Conservation (phyloP, 2,329 filamentous ascomycete species). For the Sarocladium strictum region DNA sequence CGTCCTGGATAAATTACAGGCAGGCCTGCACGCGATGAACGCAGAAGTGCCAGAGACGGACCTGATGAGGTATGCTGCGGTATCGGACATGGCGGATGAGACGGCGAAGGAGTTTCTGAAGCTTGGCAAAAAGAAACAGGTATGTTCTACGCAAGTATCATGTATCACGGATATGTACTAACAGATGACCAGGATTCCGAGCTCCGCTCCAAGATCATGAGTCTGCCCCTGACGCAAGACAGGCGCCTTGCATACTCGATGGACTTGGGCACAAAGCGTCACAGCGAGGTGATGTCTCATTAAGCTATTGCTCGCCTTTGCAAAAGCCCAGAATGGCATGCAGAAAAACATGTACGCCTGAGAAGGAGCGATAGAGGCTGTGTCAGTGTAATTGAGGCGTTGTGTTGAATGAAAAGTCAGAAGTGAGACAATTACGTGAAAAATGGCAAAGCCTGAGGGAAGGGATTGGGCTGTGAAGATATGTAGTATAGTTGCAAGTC, state of each 20-base stretch:
- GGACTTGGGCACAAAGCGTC: slow-evolving; percentile 64
- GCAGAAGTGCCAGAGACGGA: slow-evolving; percentile 36
- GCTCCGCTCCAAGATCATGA: slow-evolving; percentile 40
- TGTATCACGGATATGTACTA: slow-evolving; percentile 10
- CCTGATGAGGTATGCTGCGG: slow-evolving; percentile 58
- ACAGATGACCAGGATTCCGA: slow-evolving; percentile 27
- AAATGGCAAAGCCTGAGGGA: neutral
- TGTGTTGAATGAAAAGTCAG: neutral
- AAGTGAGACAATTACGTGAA: neutral
- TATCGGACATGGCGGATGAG: slow-evolving; percentile 74
- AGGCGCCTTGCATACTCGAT: slow-evolving; percentile 64
- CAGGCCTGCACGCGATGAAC: slow-evolving; percentile 50
- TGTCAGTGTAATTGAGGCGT: neutral
- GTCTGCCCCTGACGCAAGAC: slow-evolving; percentile 66
- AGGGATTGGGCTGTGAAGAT: neutral
- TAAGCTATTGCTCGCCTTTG: no score
- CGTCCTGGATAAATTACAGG: slow-evolving; percentile 50
- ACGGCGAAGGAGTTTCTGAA: slow-evolving; percentile 62
- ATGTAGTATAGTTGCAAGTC: slow-evolving; percentile 9
- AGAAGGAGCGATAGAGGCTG: neutral
- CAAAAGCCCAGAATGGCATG: no score
- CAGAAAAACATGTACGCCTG: neutral
- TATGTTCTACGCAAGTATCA: slow-evolving; percentile 28
- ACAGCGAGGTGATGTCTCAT: slow-evolving; percentile 55
- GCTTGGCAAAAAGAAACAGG: slow-evolving; percentile 48